A percentile compares a stretch with the other conserved stretches of the same genome.
Evolutionary conservation across 352 stramenopile species (phyloP).

Genomic region (Plasmopara muralis): DNA sequence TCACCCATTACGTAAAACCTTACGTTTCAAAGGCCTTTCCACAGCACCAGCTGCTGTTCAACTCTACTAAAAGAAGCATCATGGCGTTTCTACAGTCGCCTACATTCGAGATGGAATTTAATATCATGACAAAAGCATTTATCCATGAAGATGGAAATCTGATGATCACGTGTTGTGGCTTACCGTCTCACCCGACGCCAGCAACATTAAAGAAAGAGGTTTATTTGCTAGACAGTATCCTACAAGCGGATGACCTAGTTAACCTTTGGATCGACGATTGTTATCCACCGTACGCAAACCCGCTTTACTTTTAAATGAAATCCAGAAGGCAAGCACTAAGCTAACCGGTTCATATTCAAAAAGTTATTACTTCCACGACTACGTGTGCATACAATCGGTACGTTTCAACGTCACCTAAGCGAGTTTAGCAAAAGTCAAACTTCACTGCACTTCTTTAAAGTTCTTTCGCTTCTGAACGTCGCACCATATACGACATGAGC

Average conservation of each 20-base stretch:
- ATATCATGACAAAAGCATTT: constrained; percentile 56
- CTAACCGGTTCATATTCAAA: not conserved
- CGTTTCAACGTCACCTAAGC: no score
- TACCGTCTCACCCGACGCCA: constrained; percentile 45
- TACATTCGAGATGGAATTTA: constrained; percentile 48
- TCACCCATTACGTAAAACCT: constrained; percentile 30
- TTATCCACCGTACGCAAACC: constrained; percentile 64
- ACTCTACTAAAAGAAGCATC: constrained; percentile 32
- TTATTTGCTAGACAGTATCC: constrained; percentile 46
- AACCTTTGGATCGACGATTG: constrained; percentile 72
- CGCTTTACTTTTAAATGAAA: constrained; percentile 46
- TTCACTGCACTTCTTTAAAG: no score
- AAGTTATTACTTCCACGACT: constrained; percentile 21
- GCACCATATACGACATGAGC: no score
- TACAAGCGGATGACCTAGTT: constrained; percentile 60
- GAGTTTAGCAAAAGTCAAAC: no score
- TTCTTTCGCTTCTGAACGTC: no score
- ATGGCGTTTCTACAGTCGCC: constrained; percentile 40
- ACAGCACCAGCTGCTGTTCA: constrained; percentile 52
- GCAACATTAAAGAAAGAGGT: constrained; percentile 55
- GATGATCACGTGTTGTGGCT: constrained; percentile 48
- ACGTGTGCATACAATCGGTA: constrained; percentile 2
- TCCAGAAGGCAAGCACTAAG: not conserved
- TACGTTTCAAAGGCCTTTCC: constrained; percentile 44
- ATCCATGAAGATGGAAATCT: constrained; percentile 43